Evolutionary conservation across 139 green algal species (phyloP), one percentile per base, ranked within the genome.

Genomic region (Chlorella sp.): DNA sequence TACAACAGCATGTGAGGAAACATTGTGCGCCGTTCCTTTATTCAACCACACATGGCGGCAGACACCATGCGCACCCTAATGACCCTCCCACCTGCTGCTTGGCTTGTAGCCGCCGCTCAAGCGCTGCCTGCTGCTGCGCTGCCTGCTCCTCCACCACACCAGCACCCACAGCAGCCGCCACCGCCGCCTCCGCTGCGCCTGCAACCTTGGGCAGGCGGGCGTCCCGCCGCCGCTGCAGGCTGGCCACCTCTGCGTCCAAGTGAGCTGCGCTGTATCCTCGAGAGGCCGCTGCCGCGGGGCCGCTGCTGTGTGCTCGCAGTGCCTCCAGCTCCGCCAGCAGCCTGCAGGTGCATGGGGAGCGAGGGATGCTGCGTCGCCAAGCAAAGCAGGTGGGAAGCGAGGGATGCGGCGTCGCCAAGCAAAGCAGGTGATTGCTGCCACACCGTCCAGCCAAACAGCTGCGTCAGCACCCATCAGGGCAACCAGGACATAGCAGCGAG

Each of bases 31-130:
- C n/a, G n/a, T n/a, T n/a, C n/a, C n/a, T n/a, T n/a, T n/a, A n/a
- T n/a, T n/a, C n/a, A n/a, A n/a, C n/a, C 60, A 68, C 28, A 36
- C 20, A 36, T 36, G 24, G 22, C 28, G 28, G 22, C 60, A n/a
- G n/a, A n/a, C n/a, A n/a, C n/a, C n/a, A n/a, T n/a, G n/a, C n/a
- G n/a, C n/a, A n/a, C n/a, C n/a, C n/a, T n/a, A n/a, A n/a, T n/a
- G n/a, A n/a, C n/a, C n/a, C n/a, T n/a, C 74, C 19, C 34, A 73
- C 77, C 62, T 76, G 79, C 43, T 76, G 79, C 79, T 84, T 84
- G 44, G 79, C 79, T 4, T 76, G 43, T 32, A 75, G 8, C 64
- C 79, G 64, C 64, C 44, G 79, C 79, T 44, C 43, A 64, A 84
- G 62, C 2, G 32, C 64, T 0, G 22, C 64, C 43, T 46, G 79